These are phyloP conservation scores for Helianthus annuus DNA, from an alignment of 129 eudicot genomes.

Conservation along the genomic window HanXRQr2.0-SUNRISE NC_035445.2:95894765-95895264, in stretches of 20 bases:
- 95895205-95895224: background rate
- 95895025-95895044: conserved; percentile 56
- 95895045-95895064: conserved; percentile 49
- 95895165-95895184: background rate
- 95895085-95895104: conserved; percentile 60
- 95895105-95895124: background rate
- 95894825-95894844: too few species aligned
- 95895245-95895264: background rate
- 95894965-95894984: conserved; percentile 28
- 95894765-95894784: too few species aligned
- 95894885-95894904: too few species aligned
- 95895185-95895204: background rate
- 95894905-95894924: too few species aligned
- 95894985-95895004: background rate
- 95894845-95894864: too few species aligned
- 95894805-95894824: too few species aligned
- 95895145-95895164: background rate
- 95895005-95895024: conserved; percentile 66
- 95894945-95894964: background rate
- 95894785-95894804: too few species aligned
- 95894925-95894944: too few species aligned
- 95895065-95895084: conserved; percentile 64
- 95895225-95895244: background rate
- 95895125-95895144: background rate
- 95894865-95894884: too few species aligned